Evolutionary conservation across 116 monocot genomes (phyloP), one percentile per base, ranked within the genome.

Genomic region (Papilionanthe hybrid): DNA sequence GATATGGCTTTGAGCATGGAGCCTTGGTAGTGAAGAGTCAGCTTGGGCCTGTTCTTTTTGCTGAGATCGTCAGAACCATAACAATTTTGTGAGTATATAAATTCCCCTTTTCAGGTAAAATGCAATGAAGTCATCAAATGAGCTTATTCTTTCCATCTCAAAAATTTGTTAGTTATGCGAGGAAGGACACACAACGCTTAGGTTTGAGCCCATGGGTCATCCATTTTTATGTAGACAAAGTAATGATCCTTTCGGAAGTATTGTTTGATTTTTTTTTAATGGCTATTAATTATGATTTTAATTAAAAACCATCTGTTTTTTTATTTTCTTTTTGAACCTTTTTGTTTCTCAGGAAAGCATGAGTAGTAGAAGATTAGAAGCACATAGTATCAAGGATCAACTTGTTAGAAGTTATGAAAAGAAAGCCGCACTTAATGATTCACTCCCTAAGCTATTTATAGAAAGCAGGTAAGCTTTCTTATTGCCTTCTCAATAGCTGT

Each of bases 201-300:
- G 77, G 78, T 25, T 80, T 83, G 30, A 86, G 88, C 63, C 94
- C 98, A 30, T 98, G 94, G 94, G 66, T 88, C 81, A 81, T 58
- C 3, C 93, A 98, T 88, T 98, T 98, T 78, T 94, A 94, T 86
- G 13, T 94, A 49, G 81, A 81, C 77, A 87, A 98, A 92, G 97
- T 94, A 83, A n/a, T 72, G 27, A 9, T 53, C 45, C 57, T 42
- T 55, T 42, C 44, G 7, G 17, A 60, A 17, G 25, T 56, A 80
- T 75, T 42, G 7, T 28, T 71, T 15, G 32, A 79, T 18, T 13
- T 9, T 29, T 37, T 72, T 48, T 43, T 67, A 12, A 32, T n/a
- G 27, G 27, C 27, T 58, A 53, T 78, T 72, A 67, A 42, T 78
- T 32, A 2, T 79, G 37, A 55, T 78, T 69, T 80, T 65, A 44